phyloP scores from a whole-genome alignment of 257 asterid genomes.

The Nicotiana knightiana region DNA sequence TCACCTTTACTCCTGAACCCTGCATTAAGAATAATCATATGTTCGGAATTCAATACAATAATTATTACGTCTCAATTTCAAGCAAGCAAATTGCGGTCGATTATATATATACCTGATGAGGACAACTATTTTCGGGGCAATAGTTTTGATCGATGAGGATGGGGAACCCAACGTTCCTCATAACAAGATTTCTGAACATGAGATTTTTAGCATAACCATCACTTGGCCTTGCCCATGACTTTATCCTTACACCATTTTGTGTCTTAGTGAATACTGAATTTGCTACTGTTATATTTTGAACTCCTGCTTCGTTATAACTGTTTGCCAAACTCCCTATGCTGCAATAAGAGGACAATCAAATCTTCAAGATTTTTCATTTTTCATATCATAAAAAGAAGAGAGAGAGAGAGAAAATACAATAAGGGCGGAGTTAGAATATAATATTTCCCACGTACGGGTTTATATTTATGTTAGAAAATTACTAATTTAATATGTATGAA shows the following conservation, averaged over 20 bases:
- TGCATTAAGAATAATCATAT: neutral
- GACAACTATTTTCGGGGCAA: neutral
- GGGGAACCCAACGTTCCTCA: neutral
- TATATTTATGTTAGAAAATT: too few relatives aligned
- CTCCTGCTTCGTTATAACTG: neutral
- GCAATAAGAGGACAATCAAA: neutral
- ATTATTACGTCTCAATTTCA: too few relatives aligned
- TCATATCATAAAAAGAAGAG: too few relatives aligned
- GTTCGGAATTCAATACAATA: neutral
- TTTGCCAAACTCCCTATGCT: slow-evolving; percentile 8
- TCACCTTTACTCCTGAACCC: slow-evolving; percentile 1
- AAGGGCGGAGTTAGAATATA: too few relatives aligned
- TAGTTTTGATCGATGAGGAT: neutral
- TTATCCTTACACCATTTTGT: slow-evolving; percentile 4
- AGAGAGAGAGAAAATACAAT: too few relatives aligned
- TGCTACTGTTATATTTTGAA: slow-evolving; percentile 1
- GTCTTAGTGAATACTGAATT: slow-evolving; percentile 2
- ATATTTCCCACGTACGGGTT: too few relatives aligned
- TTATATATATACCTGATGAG: neutral
- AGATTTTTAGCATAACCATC: neutral
- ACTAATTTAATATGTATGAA: too few relatives aligned
- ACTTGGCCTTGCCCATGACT: slow-evolving; percentile 9
- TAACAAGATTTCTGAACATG: neutral
- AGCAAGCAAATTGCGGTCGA: too few relatives aligned
- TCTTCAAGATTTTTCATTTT: too few relatives aligned